Evolutionary conservation across 257 asterid genomes (phyloP).

Genomic region (Paraleonurus japonicus): DNA sequence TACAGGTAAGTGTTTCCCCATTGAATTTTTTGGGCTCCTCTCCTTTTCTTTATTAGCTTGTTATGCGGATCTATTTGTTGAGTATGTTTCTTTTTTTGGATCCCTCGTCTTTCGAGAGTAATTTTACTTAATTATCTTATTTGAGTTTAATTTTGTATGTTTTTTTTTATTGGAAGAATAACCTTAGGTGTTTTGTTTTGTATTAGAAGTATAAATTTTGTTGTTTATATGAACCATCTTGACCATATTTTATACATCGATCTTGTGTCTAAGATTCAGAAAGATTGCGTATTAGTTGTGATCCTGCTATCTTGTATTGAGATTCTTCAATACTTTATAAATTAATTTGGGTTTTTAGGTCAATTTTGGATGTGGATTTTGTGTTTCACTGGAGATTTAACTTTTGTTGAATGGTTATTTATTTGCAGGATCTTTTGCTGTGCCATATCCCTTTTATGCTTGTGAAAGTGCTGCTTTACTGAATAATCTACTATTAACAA

Average conservation of each 20-base stretch:
- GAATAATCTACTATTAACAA: neutral
- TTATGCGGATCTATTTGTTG: neutral
- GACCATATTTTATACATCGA: no score
- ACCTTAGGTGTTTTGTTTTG: neutral
- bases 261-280: neutral
- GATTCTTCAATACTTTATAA: no score
- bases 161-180: no score
- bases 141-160: neutral
- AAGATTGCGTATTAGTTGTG: neutral
- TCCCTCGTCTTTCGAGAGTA: neutral
- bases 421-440: neutral
- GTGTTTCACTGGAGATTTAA: no score
- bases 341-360: neutral
- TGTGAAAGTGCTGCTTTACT: neutral
- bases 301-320: no score
- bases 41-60: neutral
- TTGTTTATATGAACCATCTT: no score
- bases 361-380: neutral
- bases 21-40: neutral
- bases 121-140: neutral
- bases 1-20: constrained; percentile 14
- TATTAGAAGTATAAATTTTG: neutral
- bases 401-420: neutral
- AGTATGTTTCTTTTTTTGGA: neutral
- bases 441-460: neutral